Conservation (phyloP, 23 red algal species). For the Gracilaria caudata region DNA sequence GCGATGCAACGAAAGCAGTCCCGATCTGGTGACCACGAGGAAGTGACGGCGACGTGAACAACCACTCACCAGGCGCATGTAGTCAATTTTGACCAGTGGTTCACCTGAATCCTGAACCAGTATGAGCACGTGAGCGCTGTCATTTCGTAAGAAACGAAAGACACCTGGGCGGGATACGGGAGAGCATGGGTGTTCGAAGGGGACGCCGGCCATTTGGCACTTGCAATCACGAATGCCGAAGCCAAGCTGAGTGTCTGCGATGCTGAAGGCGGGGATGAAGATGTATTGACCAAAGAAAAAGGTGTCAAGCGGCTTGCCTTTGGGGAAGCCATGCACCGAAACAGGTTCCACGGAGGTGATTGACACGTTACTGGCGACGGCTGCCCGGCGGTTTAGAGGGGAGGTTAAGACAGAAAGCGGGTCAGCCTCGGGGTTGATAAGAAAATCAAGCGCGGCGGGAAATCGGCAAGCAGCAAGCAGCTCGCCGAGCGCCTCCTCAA, state of each 20-base stretch:
- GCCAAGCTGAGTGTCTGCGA: slow-evolving; percentile 38
- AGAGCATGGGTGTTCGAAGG: background rate
- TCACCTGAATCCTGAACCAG: slow-evolving; percentile 4
- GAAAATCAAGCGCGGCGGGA: slow-evolving; percentile 39
- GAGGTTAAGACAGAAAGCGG: slow-evolving; percentile 50
- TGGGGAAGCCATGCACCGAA: background rate
- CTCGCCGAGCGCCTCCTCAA: slow-evolving; percentile 6
- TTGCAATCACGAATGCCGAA: slow-evolving; percentile 44
- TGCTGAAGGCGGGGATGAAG: slow-evolving; percentile 54
- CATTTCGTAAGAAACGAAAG: slow-evolving; percentile 26
- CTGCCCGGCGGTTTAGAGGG: slow-evolving; percentile 18
- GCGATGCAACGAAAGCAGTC: background rate
- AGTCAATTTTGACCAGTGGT: slow-evolving; percentile 21
- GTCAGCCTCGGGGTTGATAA: slow-evolving; percentile 39
- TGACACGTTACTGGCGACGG: slow-evolving; percentile 20
- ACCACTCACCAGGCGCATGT: slow-evolving; percentile 2
- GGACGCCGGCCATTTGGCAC: background rate
- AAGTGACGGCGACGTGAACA: slow-evolving; percentile 5
- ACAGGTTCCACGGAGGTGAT: slow-evolving; percentile 7
- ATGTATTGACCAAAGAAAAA: slow-evolving; percentile 17
- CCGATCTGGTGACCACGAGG: slow-evolving; percentile 2
- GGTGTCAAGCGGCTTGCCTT: background rate
- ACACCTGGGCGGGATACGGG: background rate
- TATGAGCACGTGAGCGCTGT: slow-evolving; percentile 23
- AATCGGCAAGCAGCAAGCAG: slow-evolving; percentile 27